Evolutionary conservation across 441 rosid genomes (phyloP).

Genomic region (Jatropha multifida): DNA sequence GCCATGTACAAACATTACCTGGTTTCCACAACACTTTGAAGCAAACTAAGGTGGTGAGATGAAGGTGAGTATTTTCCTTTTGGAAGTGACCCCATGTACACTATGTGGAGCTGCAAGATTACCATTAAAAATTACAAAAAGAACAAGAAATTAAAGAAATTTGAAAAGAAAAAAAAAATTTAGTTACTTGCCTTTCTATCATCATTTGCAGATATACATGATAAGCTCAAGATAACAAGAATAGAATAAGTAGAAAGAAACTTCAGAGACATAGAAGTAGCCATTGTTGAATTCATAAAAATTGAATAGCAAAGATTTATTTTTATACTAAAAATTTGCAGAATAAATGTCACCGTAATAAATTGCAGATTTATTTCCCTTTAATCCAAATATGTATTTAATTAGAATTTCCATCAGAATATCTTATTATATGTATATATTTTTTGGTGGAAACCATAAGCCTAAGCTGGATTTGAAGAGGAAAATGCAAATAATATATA

Average conservation of each 20-base stretch:
- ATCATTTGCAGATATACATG: background rate
- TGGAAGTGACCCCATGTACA: constrained; percentile 63
- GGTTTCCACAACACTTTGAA: constrained; percentile 27
- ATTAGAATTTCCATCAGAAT: too few species aligned
- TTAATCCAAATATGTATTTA: too few species aligned
- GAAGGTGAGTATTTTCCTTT: constrained; percentile 30
- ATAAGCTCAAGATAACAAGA: background rate
- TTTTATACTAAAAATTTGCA: too few species aligned
- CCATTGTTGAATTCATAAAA: constrained; percentile 2
- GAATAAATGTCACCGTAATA: too few species aligned
- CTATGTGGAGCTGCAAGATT: constrained; percentile 42
- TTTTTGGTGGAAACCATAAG: too few species aligned
- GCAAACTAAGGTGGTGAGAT: constrained; percentile 43
- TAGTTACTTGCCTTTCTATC: constrained; percentile 24
- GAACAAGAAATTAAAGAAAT: background rate
- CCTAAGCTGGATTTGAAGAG: too few species aligned
- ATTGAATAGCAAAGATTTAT: background rate
- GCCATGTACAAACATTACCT: constrained; percentile 24
- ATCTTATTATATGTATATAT: too few species aligned
- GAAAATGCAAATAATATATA: too few species aligned
- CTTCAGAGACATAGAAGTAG: background rate
- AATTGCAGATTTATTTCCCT: background rate
- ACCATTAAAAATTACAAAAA: background rate
- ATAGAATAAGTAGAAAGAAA: background rate
- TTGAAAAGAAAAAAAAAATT: background rate